Conservation (phyloP, 2,329 filamentous ascomycete genomes). For the Penicillium palitans region DNA sequence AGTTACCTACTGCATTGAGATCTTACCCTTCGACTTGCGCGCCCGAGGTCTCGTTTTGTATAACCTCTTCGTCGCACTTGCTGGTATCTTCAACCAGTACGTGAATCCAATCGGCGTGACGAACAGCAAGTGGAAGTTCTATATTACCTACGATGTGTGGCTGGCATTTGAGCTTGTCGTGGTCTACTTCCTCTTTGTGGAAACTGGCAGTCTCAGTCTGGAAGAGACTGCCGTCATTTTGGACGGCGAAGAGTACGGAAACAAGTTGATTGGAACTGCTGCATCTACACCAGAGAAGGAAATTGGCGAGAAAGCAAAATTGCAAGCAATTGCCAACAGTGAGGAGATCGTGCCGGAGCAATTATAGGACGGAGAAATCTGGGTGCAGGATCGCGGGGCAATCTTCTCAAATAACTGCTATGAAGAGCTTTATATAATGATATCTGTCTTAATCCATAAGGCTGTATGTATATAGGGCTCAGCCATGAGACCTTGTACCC, state of each 20-base stretch:
- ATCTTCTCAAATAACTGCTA: neutral
- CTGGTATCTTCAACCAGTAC: slow-evolving; percentile 52
- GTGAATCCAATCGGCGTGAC: slow-evolving; percentile 27
- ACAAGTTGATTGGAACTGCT: slow-evolving; percentile 1
- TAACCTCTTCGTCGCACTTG: slow-evolving; percentile 35
- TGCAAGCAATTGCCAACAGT: neutral
- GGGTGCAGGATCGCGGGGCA: neutral
- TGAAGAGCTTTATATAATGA: neutral
- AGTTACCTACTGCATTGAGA: slow-evolving; percentile 43
- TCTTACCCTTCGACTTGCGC: slow-evolving; percentile 54
- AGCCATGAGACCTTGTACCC: too few relatives aligned
- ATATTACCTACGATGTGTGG: slow-evolving; percentile 36
- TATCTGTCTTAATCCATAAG: neutral
- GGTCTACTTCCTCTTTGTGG: slow-evolving; percentile 38
- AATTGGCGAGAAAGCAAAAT: neutral
- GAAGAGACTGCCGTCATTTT: slow-evolving; percentile 31
- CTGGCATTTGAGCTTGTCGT: slow-evolving; percentile 29
- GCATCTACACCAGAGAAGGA: slow-evolving; percentile 2
- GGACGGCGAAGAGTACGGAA: slow-evolving; percentile 27
- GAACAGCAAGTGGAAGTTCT: slow-evolving; percentile 29
- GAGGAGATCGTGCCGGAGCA: neutral
- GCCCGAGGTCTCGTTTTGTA: slow-evolving; percentile 56
- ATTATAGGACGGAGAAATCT: neutral
- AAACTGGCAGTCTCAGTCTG: slow-evolving; percentile 24
- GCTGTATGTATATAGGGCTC: neutral